These are phyloP conservation scores for Raphanus hybrid DNA, from an alignment of 441 rosid species.

Conservation along the genomic window DNA sequence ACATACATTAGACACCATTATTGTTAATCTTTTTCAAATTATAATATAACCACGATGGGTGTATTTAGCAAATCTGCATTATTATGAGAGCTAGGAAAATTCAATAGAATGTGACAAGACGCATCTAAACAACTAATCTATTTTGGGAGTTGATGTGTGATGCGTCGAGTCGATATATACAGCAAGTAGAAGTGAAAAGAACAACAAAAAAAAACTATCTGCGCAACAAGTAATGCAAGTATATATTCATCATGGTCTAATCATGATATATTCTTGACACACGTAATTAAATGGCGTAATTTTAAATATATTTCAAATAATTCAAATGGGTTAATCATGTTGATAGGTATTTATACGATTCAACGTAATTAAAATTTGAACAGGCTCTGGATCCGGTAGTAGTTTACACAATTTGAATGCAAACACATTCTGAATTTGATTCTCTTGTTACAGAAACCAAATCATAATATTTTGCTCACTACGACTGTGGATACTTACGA, in stretches of 20 bases:
- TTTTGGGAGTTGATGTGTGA: slow-evolving; percentile 10
- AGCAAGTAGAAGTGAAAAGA: slow-evolving; percentile 3
- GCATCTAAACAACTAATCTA: slow-evolving; percentile 16
- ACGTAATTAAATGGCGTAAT: not conserved
- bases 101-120: slow-evolving; percentile 20
- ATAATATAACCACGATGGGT: not conserved
- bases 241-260: slow-evolving; percentile 26
- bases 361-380: too few species aligned
- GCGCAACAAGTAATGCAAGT: slow-evolving; percentile 20
- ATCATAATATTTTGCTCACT: too few species aligned
- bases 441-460: too few species aligned
- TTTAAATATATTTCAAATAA: not conserved
- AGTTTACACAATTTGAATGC: too few species aligned
- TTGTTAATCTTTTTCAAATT: not conserved
- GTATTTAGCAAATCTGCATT: slow-evolving; percentile 2
- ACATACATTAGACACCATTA: slow-evolving; percentile 18
- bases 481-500: too few species aligned
- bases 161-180: slow-evolving; percentile 9
- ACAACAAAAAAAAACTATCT: not conserved
- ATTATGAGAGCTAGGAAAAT: not conserved
- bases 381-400: too few species aligned
- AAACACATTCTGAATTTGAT: too few species aligned
- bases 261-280: slow-evolving; percentile 20
- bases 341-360: not conserved
- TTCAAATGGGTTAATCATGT: not conserved